Base-by-base conservation (phyloP, 1,139 yeast species). In the Zygotorulaspora mrakii region DNA sequence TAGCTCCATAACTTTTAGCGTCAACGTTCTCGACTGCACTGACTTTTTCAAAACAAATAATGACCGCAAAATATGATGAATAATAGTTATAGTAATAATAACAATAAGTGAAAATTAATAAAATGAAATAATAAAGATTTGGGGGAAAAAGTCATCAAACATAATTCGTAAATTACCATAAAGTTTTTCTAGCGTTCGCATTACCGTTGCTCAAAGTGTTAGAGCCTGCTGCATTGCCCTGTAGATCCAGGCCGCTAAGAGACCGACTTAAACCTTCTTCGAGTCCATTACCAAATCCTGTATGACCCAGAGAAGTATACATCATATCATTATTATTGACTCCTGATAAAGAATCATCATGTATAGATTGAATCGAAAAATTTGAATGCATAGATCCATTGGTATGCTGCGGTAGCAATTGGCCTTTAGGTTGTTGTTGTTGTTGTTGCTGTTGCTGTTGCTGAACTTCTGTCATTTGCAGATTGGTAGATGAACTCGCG, bases 361-460 rank as follows among this genome's bases (percentile, higher is more conserved):
- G 57, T 26, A 49, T 49, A 6, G 65, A 60, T 17, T 59, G 63
- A 16, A 53, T 34, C 2, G 65, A 60, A 27, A 52, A 57, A 37
- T 58, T 58, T 2, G 66, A 60, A 31, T 61, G 64, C 8, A 56
- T 45, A 5, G 64, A 58, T 3, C 64, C 63, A 35, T 58, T 54
- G 5, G 65, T 61, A 34, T 59, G 51, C 40, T 61, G 66, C 4
- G 63, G 57, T 33, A 61, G 39, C 20, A 52, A 53, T 27, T 42
- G 46, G 6, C 41, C 31, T 33, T 17, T 41, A 26, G 32, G 46
- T 7, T 40, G 33, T 33, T 17, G 39, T 25, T 27, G 38, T 26
- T 35, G 39, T 32, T 35, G 40, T 37, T 33, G 43, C 28, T 43
- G 52, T 10, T 44, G 42, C 13, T 34, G 35, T 14, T 22, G 35